phyloP scores from a whole-genome alignment of 2,329 filamentous ascomycete genomes.

The Plenodomus biglobosus region DNA sequence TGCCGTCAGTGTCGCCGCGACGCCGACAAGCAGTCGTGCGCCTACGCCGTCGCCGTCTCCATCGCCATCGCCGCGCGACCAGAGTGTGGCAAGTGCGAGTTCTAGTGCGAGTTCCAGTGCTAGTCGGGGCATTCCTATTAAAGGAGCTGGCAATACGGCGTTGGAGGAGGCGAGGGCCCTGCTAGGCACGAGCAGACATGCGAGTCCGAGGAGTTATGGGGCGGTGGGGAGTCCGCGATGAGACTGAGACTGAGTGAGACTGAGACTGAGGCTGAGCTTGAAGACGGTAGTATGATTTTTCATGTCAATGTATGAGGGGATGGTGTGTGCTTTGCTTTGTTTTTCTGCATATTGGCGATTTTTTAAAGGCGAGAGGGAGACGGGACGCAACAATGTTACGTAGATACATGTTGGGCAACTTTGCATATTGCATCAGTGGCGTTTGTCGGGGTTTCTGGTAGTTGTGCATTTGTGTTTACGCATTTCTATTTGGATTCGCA shows the following conservation, averaged over 20 bases:
- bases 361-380: too few species aligned
- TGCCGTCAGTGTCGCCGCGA: constrained; percentile 46
- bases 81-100: constrained; percentile 13
- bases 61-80: constrained; percentile 28
- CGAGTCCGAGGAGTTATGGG: constrained; percentile 41
- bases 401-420: too few species aligned
- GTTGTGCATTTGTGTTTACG: too few species aligned
- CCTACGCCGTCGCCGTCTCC: constrained; percentile 34
- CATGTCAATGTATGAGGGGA: too few species aligned
- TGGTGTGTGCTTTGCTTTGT: too few species aligned
- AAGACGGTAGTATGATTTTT: too few species aligned
- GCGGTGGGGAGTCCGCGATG: constrained; percentile 19
- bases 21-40: constrained; percentile 33
- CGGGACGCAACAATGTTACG: too few species aligned
- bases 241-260: background rate
- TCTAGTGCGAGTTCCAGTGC: constrained; percentile 9
- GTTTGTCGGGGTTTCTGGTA: too few species aligned
- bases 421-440: too few species aligned
- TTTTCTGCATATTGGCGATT: too few species aligned
- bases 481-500: too few species aligned
- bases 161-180: constrained; percentile 43
- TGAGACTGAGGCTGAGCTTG: too few species aligned
- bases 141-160: constrained; percentile 17
- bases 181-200: constrained; percentile 35
- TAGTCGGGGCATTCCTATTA: constrained; percentile 22